A percentile compares a stretch with the other conserved stretches of the same genome.
Conservation (phyloP, 2,329 filamentous ascomycete genomes). For the Fusarium piperis region DNA sequence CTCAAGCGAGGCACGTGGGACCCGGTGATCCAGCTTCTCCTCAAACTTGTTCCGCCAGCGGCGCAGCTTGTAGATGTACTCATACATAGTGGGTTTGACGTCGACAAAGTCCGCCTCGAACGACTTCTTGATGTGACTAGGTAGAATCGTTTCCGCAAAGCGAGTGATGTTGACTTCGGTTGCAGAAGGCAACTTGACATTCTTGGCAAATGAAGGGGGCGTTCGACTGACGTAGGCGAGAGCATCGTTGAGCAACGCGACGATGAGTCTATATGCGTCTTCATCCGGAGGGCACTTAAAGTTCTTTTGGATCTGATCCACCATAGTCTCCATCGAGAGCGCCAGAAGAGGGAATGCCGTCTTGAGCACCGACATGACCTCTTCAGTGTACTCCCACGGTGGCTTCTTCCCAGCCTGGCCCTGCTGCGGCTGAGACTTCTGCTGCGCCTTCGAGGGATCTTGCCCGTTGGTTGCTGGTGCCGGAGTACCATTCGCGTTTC, state of each 20-base stretch:
- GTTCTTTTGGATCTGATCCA: slow-evolving; percentile 97
- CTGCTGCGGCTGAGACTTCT: slow-evolving; percentile 22
- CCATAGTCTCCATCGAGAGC: slow-evolving; percentile 99
- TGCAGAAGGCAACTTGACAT: slow-evolving; percentile 86
- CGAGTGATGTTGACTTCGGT: slow-evolving; percentile 97
- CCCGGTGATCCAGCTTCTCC: slow-evolving; percentile 90
- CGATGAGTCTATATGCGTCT: slow-evolving; percentile 95
- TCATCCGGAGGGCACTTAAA: slow-evolving; percentile 99
- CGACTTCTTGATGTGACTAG: slow-evolving; percentile 91
- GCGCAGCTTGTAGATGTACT: slow-evolving; percentile 97
- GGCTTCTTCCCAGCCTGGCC: slow-evolving; percentile 70
- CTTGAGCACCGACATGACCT: slow-evolving; percentile 94
- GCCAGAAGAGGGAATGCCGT: slow-evolving; percentile 96
- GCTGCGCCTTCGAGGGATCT: slow-evolving; percentile 38
- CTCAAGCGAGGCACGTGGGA: slow-evolving; percentile 79
- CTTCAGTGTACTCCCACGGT: slow-evolving; percentile 96
- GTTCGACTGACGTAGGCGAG: slow-evolving; percentile 91
- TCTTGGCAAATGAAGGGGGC: slow-evolving; percentile 86
- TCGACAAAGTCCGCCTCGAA: slow-evolving; percentile 98
- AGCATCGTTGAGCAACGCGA: slow-evolving; percentile 96
- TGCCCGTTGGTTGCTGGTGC: slow-evolving; percentile 41
- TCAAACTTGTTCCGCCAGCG: slow-evolving; percentile 98
- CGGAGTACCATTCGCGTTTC: slow-evolving; percentile 39
- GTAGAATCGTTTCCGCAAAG: slow-evolving; percentile 95
- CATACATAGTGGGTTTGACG: slow-evolving; percentile 96